A percentile compares a stretch with the other conserved stretches of the same genome.
phyloP scores from a whole-genome alignment of 2,329 filamentous ascomycete genomes.

The Hirsutella thompsonii region DNA sequence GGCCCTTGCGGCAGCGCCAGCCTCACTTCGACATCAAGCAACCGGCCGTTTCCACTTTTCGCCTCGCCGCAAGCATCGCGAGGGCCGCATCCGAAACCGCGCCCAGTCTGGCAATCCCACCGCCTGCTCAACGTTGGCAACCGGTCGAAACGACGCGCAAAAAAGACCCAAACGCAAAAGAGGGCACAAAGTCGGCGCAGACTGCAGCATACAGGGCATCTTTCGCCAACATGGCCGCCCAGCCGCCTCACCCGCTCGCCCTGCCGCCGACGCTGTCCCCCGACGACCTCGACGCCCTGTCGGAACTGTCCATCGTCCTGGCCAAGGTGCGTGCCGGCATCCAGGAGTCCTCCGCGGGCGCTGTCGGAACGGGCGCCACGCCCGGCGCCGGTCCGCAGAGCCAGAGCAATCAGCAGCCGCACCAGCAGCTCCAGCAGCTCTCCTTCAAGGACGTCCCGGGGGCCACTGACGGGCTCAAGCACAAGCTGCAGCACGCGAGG shows the following conservation, averaged over 20 bases:
- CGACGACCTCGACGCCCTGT: constrained; percentile 74
- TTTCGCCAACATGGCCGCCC: not conserved
- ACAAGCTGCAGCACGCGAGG: constrained; percentile 70
- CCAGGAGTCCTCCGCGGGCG: constrained; percentile 25
- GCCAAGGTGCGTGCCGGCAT: constrained; percentile 51
- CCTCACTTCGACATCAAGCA: not conserved
- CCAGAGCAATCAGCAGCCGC: no score
- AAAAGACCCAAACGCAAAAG: not conserved
- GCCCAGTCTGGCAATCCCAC: no score
- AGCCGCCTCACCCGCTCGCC: constrained; percentile 28
- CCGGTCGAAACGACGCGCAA: no score
- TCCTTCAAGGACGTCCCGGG: constrained; percentile 63
- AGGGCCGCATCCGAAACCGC: not conserved
- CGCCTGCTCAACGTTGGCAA: not conserved
- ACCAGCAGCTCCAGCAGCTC: constrained; percentile 23
- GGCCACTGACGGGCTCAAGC: constrained; percentile 66
- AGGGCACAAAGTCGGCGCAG: not conserved
- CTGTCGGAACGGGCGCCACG: constrained; percentile 24
- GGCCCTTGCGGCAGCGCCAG: not conserved
- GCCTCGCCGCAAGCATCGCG: not conserved
- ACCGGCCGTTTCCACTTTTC: not conserved
- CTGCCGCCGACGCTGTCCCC: constrained; percentile 58
- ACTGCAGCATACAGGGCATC: not conserved
- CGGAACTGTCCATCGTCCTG: constrained; percentile 68
- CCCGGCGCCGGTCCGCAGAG: constrained; percentile 18